phyloP scores from a whole-genome alignment of 78 protist species.

The Dictyostelium firmibasis region DNA sequence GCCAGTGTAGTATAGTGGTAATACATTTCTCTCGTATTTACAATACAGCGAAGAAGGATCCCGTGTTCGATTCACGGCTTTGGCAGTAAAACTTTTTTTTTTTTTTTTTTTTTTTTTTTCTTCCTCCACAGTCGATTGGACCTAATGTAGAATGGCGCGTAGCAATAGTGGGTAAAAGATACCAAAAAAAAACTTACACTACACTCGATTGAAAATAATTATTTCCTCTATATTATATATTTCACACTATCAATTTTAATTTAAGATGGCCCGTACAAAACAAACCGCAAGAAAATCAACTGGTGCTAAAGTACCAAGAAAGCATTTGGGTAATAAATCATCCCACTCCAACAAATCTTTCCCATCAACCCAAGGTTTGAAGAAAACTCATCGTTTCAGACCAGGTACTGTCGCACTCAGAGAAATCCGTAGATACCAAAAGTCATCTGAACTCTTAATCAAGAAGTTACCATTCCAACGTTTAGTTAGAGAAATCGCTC shows the following conservation, averaged over 20 bases:
- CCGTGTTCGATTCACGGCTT: neutral
- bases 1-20: neutral
- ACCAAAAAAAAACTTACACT: too few species aligned
- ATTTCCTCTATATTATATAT: too few species aligned
- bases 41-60: neutral
- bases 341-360: slow-evolving; percentile 84
- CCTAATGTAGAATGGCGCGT: too few species aligned
- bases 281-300: slow-evolving; percentile 97
- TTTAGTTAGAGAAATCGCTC: slow-evolving; percentile 85
- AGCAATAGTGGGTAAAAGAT: too few species aligned
- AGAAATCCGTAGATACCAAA: slow-evolving; percentile 95
- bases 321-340: slow-evolving; percentile 85
- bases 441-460: slow-evolving; percentile 92
- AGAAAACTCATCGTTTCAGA: slow-evolving; percentile 93
- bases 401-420: slow-evolving; percentile 97
- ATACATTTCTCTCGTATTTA: neutral
- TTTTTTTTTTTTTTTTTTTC: too few species aligned
- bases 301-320: slow-evolving; percentile 95
- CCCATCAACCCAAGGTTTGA: slow-evolving; percentile 75
- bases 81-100: neutral
- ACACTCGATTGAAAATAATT: too few species aligned
- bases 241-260: too few species aligned
- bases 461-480: slow-evolving; percentile 89
- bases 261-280: slow-evolving; percentile 98
- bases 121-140: too few species aligned